Base-by-base conservation (phyloP, 2,329 filamentous ascomycete species). In the Coniella vitis region DNA sequence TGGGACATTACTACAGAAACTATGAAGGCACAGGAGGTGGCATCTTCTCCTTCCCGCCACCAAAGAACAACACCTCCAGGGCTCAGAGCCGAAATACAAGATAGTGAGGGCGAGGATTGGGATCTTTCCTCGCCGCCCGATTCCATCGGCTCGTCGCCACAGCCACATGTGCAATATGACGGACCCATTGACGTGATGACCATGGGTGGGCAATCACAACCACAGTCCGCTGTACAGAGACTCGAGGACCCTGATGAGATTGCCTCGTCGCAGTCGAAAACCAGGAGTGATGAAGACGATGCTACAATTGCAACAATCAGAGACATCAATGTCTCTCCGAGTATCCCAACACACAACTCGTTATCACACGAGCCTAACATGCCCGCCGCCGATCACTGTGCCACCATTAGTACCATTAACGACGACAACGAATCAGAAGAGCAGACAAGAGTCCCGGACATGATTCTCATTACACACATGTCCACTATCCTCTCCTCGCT, bases 401-500 rank as follows among this genome's bases (percentile, higher is more conserved):
- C 21, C n/a, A 10, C 36, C 1, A 14, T 19, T 39, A 29, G 47
- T 20, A 43, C n/a, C n/a, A n/a, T n/a, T n/a, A n/a, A n/a, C n/a
- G n/a, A n/a, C n/a, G n/a, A n/a, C n/a, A n/a, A n/a, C n/a, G n/a
- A n/a, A n/a, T n/a, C n/a, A n/a, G n/a, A 55, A 35, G 20, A 47
- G 19, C 41, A n/a, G 46, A 14, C 45, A 17, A 22, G 40, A 29
- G 41, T 58, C 12, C 70, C 71, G 7, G 69, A 73, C 47, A 62
- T 81, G 35, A 68, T 83, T 39, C 64, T 82, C 46, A 63, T 81
- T 47, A 78, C 78, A 7, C 74, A 79, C 61, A 71, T 78, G 58
- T 73, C 74, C 2, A 57, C 65, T 14, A 66, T 82, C 4, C 67
- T 82, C 17, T 71, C 69, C 21, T 61, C 69, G 4, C 68, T 81